Evolutionary conservation across 345 rosid genomes (phyloP), one percentile per base, ranked within the genome.

Genomic region (Abelmoschus esculentus): DNA sequence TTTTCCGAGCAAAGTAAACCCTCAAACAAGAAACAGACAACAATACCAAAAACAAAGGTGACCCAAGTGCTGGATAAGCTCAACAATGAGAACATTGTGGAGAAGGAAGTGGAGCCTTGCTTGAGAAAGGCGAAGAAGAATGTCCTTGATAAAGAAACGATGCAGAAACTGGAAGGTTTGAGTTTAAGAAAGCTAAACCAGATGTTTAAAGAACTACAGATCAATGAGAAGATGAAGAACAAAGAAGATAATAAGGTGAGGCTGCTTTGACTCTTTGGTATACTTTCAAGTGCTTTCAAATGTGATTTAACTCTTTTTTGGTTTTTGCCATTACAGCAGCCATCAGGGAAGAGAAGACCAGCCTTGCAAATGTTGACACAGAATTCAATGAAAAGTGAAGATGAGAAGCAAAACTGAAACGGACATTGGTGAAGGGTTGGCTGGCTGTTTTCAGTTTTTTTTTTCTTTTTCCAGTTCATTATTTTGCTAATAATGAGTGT

Each of bases 101-200:
- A 47, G 53, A 47, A 47, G 53, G 53, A 49, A 13, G 2, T 49
- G 7, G 53, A 12, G 15, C 52, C 15, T 10, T 12, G 15, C 52
- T 14, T 50, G 40, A 71, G 67, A 8, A 67, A 72, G 19, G 58
- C 26, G 61, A 75, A 66, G 66, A 78, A 74, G 61, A 73, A 67
- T 36, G 15, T 36, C 40, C 40, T 36, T 6, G 40, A 36, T 36
- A 6, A 36, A 36, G 8, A 36, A 36, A 36, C 44, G 44, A 40
- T 7, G 44, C 49, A 3, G 52, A 44, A 53, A 18, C 66, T 79
- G 32, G 64, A 70, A 32, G 76, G 61, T 0, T 50, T 49, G 64
- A 89, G 96, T 72, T 19, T 82, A 19, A 86, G 90, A 76, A 87
- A 83, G 84, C 52, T 63, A 42, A 63, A 29, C 52, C 19, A 63